Base-by-base conservation (phyloP, 331 rosid species). In the Spiraea crenata region DNA sequence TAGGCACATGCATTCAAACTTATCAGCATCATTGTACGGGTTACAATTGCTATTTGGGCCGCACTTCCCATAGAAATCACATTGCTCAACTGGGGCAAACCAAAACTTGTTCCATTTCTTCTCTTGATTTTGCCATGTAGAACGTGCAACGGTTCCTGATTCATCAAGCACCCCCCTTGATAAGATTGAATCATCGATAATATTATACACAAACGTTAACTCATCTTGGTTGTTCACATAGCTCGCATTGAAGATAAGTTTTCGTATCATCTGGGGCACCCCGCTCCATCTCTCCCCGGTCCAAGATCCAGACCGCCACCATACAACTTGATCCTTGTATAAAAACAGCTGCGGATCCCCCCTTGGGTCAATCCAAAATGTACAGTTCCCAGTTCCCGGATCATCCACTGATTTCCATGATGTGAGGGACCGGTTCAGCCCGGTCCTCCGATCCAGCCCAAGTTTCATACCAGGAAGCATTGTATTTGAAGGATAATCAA, bases 31-130 rank as follows among this genome's bases (percentile, higher is more conserved):
- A 25, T 41, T 48, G 5, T 73, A 35, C 1, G 85, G 86, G 70
- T 91, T 67, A 9, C 92, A 91, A 17, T 81, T 76, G 20, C 86
- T 55, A 37, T 88, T 84, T 7, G 85, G 15, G 12, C 91, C 89
- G 2, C 91, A 89, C 3, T 15, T 42, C 50, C 74, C 77, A 49
- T 86, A 86, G 59, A 39, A 31, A 61, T 84, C 86, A 51, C 91
- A 89, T 3, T 9, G 6, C 7, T 42, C 67, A 3, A 13, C 10
- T 7, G 88, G 88, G 1, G 38, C 78, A 0, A 74, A 74, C 88
- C 81, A 84, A 31, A 13, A 76, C 54, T 60, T 11, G 10, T 0
- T 45, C 95, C 91, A 80, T 3, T 45, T 64, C 6, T 2, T 17
- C 38, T 1, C 65, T 12, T 79, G 77, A 69, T 39, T 41, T 1